Conservation (phyloP, 805 yeast species). For the Candida ovalis region DNA sequence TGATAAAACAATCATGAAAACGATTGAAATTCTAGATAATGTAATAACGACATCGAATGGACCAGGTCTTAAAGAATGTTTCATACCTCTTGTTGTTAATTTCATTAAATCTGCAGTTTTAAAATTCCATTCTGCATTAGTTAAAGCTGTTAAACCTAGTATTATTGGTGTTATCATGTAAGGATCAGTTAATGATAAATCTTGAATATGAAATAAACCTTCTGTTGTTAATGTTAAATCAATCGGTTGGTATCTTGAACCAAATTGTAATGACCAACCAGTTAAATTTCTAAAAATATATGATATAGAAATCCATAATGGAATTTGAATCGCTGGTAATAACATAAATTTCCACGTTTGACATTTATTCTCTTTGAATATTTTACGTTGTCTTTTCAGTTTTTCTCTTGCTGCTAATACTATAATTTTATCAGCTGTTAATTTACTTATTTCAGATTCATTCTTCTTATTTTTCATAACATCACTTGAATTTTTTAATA, state of each 20-base stretch:
- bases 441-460: constrained; percentile 33
- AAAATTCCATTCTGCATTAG: constrained; percentile 81
- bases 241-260: constrained; percentile 37
- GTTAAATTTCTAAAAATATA: constrained; percentile 70
- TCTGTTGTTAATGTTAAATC: constrained; percentile 49
- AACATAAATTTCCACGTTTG: constrained; percentile 78
- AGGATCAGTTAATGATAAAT: constrained; percentile 60
- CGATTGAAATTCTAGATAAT: constrained; percentile 67
- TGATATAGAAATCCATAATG: constrained; percentile 80
- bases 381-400: constrained; percentile 62
- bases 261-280: constrained; percentile 52
- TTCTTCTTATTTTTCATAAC: no score
- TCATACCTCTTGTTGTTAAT: constrained; percentile 36
- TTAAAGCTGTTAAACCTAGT: constrained; percentile 65
- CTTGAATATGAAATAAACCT: constrained; percentile 58
- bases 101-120: constrained; percentile 55
- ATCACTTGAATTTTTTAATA: constrained; percentile 14
- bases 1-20: constrained; percentile 78
- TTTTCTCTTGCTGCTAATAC: constrained; percentile 74
- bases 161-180: constrained; percentile 62
- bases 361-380: constrained; percentile 65
- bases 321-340: constrained; percentile 79
- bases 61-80: constrained; percentile 47
- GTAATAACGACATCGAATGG: constrained; percentile 63
- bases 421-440: constrained; percentile 76